Percentiles rank a stretch among this genome's conserved stretches.
Conservation (phyloP, 441 rosid genomes). For the Daphne laureola region DNA sequence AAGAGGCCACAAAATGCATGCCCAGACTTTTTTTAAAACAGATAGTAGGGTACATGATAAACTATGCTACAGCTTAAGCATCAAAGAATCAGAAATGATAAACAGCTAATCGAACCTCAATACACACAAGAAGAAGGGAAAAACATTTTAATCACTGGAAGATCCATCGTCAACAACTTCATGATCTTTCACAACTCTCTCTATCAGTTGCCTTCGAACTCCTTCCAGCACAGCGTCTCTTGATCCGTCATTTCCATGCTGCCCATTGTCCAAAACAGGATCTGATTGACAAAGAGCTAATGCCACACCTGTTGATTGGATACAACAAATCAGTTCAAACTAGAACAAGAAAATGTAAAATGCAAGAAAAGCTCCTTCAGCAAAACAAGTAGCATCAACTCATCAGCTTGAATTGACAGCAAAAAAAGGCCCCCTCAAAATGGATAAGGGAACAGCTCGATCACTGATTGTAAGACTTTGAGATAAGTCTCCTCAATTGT, state of each 20-base stretch:
- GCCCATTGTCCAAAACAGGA: constrained; percentile 90
- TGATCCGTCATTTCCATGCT: constrained; percentile 68
- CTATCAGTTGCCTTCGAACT: constrained; percentile 70
- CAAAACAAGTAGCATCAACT: not conserved
- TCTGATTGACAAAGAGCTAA: constrained; percentile 87
- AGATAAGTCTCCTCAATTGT: no score
- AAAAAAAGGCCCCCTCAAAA: not conserved
- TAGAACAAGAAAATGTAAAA: not conserved
- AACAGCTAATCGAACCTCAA: constrained; percentile 8
- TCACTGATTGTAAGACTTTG: no score
- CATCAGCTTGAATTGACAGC: constrained; percentile 2
- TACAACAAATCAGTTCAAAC: not conserved
- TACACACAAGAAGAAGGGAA: constrained; percentile 1
- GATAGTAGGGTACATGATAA: no score
- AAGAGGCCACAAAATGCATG: no score
- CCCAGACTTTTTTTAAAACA: no score
- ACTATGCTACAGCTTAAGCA: not conserved
- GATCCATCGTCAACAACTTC: constrained; percentile 79
- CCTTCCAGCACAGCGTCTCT: constrained; percentile 81
- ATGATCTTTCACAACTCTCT: constrained; percentile 79
- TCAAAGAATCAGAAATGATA: constrained; percentile 5
- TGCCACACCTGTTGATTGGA: constrained; percentile 63
- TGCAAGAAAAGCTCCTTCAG: not conserved
- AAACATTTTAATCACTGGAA: constrained; percentile 66
- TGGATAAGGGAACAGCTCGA: no score